Conservation (phyloP, 2,329 filamentous ascomycete species). For the Talaromyces sp. region DNA sequence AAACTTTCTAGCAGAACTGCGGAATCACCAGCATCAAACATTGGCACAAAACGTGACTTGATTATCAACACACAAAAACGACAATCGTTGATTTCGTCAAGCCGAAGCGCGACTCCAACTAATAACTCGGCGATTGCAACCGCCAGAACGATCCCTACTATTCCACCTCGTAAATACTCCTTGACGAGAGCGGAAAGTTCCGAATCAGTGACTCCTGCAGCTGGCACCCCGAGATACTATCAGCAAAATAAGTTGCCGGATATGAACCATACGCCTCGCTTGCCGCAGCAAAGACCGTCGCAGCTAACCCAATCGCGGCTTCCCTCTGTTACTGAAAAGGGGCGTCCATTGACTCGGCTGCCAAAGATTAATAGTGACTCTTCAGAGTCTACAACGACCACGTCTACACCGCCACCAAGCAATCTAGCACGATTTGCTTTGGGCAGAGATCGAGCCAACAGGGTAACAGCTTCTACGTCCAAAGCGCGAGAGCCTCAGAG, state of each 20-base stretch:
- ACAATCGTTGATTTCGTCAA: constrained; percentile 10
- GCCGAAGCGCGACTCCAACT: background rate
- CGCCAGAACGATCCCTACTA: background rate
- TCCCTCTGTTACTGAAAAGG: constrained; percentile 5
- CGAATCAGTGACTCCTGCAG: background rate
- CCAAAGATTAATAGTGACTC: constrained; percentile 10
- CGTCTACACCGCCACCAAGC: background rate
- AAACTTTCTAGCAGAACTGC: background rate
- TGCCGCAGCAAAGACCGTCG: background rate
- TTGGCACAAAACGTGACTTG: background rate
- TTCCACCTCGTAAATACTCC: constrained; percentile 17
- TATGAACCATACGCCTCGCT: background rate
- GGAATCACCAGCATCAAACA: background rate
- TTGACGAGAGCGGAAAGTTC: constrained; percentile 6
- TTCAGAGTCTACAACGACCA: background rate
- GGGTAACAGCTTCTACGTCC: background rate
- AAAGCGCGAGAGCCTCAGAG: background rate
- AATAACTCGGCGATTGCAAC: background rate
- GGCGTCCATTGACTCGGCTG: background rate
- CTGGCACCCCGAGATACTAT: background rate
- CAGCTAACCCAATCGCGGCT: constrained; percentile 14
- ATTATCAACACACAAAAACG: background rate
- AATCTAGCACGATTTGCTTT: constrained; percentile 9
- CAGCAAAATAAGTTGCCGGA: constrained; percentile 3
- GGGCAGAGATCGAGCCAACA: constrained; percentile 13